Conservation (phyloP, 1,284 basidiomycete genomes). For the Somion occarium region DNA sequence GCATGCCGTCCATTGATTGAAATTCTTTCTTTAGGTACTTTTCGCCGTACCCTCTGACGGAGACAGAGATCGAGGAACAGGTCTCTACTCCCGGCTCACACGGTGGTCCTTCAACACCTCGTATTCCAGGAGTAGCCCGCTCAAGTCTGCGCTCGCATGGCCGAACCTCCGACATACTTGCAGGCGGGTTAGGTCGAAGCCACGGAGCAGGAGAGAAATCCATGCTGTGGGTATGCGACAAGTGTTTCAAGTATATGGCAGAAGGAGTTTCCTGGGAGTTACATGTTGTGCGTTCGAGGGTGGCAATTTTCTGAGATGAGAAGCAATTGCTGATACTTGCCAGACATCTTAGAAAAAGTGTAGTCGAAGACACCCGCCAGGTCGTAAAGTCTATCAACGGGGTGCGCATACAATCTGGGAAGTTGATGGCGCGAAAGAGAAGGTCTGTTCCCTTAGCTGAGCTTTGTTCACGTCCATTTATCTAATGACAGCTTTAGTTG, state of each 20-base stretch:
- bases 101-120: conserved; percentile 22
- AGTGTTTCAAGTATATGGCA: conserved; percentile 96
- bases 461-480: conserved; percentile 15
- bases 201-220: conserved; percentile 44
- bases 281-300: conserved; percentile 56
- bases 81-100: conserved; percentile 21
- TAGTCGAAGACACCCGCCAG: conserved; percentile 74
- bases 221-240: conserved; percentile 79
- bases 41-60: conserved; percentile 78
- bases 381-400: conserved; percentile 85
- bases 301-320: neutral
- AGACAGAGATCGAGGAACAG: conserved; percentile 54
- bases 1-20: no score
- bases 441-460: no score
- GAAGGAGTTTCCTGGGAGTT: conserved; percentile 68
- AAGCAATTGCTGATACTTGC: conserved; percentile 11
- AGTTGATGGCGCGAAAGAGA: conserved; percentile 84
- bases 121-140: conserved; percentile 43
- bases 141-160: conserved; percentile 51
- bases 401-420: conserved; percentile 94
- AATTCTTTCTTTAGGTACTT: conserved; percentile 64
- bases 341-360: conserved; percentile 59
- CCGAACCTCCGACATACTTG: conserved; percentile 67
- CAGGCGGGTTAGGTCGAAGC: conserved; percentile 55
- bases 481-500: conserved; percentile 53